Evolutionary conservation across 1,139 yeast species (phyloP), one percentile per base, ranked within the genome.

Genomic region (Blastobotrys indianensis): DNA sequence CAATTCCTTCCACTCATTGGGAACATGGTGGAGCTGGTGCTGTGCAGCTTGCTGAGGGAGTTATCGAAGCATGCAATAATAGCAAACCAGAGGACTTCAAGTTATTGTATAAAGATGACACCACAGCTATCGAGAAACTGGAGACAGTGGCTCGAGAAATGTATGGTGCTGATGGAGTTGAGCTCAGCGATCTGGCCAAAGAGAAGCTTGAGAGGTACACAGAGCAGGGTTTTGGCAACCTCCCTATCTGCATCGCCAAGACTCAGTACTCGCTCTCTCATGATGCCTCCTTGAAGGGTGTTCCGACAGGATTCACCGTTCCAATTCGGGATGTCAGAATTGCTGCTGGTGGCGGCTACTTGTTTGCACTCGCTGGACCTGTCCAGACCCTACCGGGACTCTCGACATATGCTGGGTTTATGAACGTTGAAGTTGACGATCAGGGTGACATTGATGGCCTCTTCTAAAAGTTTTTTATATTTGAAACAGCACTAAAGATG

Each of bases 1-100:
- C 97, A 29, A 84, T 92, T 60, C 90, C 86, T 35, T 84, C 96
- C 37, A 86, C 86, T 75, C 98, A 92, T 70, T 92, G 97, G 97
- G 97, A 85, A 69, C 86, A 86, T 71, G 98, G 98, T 72, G 98
- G 98, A 58, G 72, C 73, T 55, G 98, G 98, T 61, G 97, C 98
- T 9, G 77, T 86, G 54, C 83, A 77, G 48, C 78, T 92, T 55
- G 97, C 97, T 47, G 62, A 82, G 52, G 95, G 95, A 51, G 94
- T 90, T 51, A 78, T 87, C 57, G 73, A 75, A 52, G 92, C 94
- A 37, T 77, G 90, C 47, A 75, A 79, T 60, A 69, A 69, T 50
- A 69, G 71, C 50, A 64, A 66, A 39, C 74, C 74, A 49, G 70
- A 73, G 57, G 68, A 78, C 53, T 82, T 84, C 73, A 73, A 79